Conservation (phyloP, 495 filamentous ascomycete genomes). For the Penicillium verhagenii region DNA sequence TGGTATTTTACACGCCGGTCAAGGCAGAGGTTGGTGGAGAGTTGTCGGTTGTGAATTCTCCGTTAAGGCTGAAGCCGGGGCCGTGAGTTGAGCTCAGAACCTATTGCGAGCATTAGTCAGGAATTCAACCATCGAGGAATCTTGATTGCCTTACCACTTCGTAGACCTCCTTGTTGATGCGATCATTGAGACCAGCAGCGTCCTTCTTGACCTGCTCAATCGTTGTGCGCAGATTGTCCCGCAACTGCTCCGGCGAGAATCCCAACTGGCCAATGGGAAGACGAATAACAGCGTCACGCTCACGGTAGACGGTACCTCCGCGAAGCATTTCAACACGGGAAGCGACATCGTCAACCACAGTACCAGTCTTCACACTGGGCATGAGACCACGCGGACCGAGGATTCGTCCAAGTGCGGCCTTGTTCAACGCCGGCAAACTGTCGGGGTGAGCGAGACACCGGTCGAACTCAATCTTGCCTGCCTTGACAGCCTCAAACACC, state of each 20-base stretch:
- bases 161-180: conserved; percentile 74
- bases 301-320: conserved; percentile 82
- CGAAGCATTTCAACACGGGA: conserved; percentile 70
- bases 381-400: conserved; percentile 88
- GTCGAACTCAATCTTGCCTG: conserved; percentile 78
- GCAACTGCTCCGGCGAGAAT: conserved; percentile 83
- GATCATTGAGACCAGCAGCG: conserved; percentile 64
- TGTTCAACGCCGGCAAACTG: conserved; percentile 68
- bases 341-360: conserved; percentile 77
- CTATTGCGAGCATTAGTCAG: conserved; percentile 30
- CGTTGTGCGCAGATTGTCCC: conserved; percentile 78
- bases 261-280: conserved; percentile 88
- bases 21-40: conserved; percentile 50
- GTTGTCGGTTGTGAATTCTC: conserved; percentile 62
- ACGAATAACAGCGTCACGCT: conserved; percentile 78
- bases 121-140: background rate
- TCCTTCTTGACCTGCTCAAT: conserved; percentile 77
- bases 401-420: conserved; percentile 73
- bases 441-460: conserved; percentile 83
- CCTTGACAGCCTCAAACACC: conserved; percentile 76
- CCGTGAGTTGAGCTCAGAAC: conserved; percentile 85
- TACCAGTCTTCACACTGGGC: conserved; percentile 84
- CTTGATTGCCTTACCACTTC: conserved; percentile 68
- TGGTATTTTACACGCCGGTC: conserved; percentile 44
- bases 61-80: conserved; percentile 83